A percentile compares a stretch with the other conserved stretches of the same genome.
These are phyloP conservation scores for Myriosclerotinia curreyana DNA, from an alignment of 2,329 filamentous ascomycete species.

Conservation along the genomic window DNA sequence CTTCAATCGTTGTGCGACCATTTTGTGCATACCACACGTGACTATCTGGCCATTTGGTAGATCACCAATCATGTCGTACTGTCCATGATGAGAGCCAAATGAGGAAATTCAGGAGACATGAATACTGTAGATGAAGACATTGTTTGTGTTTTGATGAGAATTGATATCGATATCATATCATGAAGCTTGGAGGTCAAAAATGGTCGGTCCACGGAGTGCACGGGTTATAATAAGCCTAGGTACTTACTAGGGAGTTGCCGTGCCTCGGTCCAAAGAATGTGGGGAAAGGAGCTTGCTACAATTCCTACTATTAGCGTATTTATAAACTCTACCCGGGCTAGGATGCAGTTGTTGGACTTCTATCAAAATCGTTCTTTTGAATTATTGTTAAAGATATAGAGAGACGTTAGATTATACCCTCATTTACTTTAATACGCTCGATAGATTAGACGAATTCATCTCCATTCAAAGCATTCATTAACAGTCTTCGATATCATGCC, in stretches of 20 bases:
- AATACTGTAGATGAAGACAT: neutral
- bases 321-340: neutral
- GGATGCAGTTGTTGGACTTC: neutral
- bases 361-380: slow-evolving; percentile 8
- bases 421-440: neutral
- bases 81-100: neutral
- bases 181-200: too few relatives aligned
- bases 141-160: neutral
- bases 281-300: slow-evolving; percentile 18
- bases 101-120: neutral
- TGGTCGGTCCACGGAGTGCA: neutral
- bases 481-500: slow-evolving; percentile 37
- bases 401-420: slow-evolving; percentile 24
- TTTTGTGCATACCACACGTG: neutral
- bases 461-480: neutral
- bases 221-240: too few relatives aligned
- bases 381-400: slow-evolving; percentile 9
- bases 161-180: neutral
- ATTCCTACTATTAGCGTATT: neutral
- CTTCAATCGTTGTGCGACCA: neutral
- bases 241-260: slow-evolving; percentile 2
- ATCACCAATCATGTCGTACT: neutral
- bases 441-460: neutral
- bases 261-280: slow-evolving; percentile 22
- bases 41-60: neutral